Evolutionary conservation across 805 yeast species (phyloP).

Genomic region (Pichia pseudocactophila): DNA sequence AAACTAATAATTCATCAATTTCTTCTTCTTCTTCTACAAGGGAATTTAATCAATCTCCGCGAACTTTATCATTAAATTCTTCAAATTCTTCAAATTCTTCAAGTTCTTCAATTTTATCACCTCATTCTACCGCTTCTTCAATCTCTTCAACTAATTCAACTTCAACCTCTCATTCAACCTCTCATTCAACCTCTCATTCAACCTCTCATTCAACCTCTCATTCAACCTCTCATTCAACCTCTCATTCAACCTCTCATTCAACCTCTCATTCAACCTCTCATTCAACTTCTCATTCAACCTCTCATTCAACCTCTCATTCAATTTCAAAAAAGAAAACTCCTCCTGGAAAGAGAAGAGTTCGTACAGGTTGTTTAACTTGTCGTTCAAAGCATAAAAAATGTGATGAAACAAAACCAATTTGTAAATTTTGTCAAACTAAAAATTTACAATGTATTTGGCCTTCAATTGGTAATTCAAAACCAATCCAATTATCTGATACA

Average conservation of each 20-base stretch:
- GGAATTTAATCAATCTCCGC: background rate
- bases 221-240: too few relatives aligned
- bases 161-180: background rate
- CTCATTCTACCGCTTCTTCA: background rate
- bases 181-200: background rate
- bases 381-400: slow-evolving; percentile 46
- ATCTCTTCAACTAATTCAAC: background rate
- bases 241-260: background rate
- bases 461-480: slow-evolving; percentile 6
- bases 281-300: background rate
- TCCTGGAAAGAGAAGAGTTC: slow-evolving; percentile 29
- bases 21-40: too few relatives aligned
- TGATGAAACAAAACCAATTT: slow-evolving; percentile 46
- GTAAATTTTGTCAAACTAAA: slow-evolving; percentile 36
- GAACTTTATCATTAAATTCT: background rate
- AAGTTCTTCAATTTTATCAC: too few relatives aligned
- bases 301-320: background rate
- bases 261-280: background rate
- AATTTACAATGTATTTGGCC: slow-evolving; percentile 32
- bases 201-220: slow-evolving; percentile 10
- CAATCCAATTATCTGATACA: slow-evolving; percentile 5
- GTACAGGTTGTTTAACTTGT: slow-evolving; percentile 44
- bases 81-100: background rate
- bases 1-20: too few relatives aligned
- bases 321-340: slow-evolving; percentile 24